Conservation (phyloP, 192 early-diverging fungal genomes). For the Linnemannia zychae region DNA sequence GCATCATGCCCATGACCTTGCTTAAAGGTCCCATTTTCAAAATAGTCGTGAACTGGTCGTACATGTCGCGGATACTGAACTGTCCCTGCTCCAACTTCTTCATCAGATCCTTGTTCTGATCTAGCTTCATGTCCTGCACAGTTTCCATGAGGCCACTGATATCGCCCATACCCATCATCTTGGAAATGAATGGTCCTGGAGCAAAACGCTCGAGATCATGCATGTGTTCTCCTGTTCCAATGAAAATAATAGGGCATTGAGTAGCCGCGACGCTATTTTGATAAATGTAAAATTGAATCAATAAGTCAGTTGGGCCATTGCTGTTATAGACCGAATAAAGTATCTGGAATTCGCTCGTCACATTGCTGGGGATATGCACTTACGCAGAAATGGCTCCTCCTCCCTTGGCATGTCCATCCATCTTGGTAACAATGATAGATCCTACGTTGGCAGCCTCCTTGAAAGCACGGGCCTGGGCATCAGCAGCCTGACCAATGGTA, state of each 20-base stretch:
- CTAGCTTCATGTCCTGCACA: constrained; percentile 89
- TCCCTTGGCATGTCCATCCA: constrained; percentile 99
- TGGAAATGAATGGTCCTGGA: constrained; percentile 90
- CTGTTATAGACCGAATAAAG: neutral
- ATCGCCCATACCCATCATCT: constrained; percentile 96
- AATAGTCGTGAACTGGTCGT: constrained; percentile 92
- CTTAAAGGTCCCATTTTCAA: constrained; percentile 92
- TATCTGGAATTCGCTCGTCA: neutral
- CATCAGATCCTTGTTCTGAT: constrained; percentile 89
- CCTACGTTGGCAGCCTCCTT: constrained; percentile 93
- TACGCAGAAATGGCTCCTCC: constrained; percentile 97
- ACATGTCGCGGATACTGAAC: constrained; percentile 95
- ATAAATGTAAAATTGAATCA: neutral
- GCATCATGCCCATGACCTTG: constrained; percentile 85
- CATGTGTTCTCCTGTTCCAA: constrained; percentile 97
- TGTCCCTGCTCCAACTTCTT: constrained; percentile 87
- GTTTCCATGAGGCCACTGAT: constrained; percentile 88
- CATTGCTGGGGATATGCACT: constrained; percentile 8
- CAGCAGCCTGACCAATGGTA: constrained; percentile 97
- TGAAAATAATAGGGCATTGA: constrained; percentile 92
- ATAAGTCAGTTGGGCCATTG: neutral
- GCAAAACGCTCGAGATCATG: constrained; percentile 94
- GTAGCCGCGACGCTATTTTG: constrained; percentile 89
- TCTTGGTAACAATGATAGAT: constrained; percentile 97
- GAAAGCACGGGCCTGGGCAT: constrained; percentile 92